phyloP scores from a whole-genome alignment of 2,329 filamentous ascomycete genomes.

The Pestalotiopsis sp. region DNA sequence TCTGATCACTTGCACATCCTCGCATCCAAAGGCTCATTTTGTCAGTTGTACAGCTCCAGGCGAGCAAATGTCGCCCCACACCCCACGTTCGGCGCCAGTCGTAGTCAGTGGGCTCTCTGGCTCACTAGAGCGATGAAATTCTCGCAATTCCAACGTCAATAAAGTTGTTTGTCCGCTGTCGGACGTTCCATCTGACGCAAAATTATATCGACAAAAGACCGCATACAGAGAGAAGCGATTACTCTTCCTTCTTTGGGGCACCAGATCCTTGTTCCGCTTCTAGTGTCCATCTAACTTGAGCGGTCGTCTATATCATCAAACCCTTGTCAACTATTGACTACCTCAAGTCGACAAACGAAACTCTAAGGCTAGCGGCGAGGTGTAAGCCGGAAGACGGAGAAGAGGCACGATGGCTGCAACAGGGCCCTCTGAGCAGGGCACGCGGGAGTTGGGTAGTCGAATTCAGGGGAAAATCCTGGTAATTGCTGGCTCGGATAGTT shows the following conservation, averaged over 20 bases:
- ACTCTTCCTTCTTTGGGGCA: not conserved
- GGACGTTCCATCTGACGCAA: not conserved
- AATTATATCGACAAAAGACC: not conserved
- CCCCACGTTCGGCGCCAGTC: not conserved
- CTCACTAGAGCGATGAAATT: not conserved
- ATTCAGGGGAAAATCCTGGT: slow-evolving; percentile 52
- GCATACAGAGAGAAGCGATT: not conserved
- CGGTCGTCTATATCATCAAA: not conserved
- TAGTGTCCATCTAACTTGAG: not conserved
- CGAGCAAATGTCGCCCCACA: not conserved
- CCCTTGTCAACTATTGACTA: not conserved
- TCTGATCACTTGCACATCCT: not conserved
- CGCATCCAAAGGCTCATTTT: too few species aligned
- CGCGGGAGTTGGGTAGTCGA: not conserved
- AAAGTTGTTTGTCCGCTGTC: not conserved
- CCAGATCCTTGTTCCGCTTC: not conserved
- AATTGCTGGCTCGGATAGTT: slow-evolving; percentile 75
- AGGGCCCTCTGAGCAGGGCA: not conserved
- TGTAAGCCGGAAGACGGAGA: not conserved
- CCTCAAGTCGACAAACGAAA: not conserved
- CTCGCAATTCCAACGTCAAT: not conserved
- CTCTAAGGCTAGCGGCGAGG: not conserved
- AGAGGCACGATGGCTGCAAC: not conserved
- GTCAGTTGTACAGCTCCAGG: too few species aligned
- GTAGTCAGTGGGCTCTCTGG: not conserved